These are phyloP conservation scores for Lepidium aucheri DNA, from an alignment of 345 rosid genomes.

Conservation along the genomic window DNA sequence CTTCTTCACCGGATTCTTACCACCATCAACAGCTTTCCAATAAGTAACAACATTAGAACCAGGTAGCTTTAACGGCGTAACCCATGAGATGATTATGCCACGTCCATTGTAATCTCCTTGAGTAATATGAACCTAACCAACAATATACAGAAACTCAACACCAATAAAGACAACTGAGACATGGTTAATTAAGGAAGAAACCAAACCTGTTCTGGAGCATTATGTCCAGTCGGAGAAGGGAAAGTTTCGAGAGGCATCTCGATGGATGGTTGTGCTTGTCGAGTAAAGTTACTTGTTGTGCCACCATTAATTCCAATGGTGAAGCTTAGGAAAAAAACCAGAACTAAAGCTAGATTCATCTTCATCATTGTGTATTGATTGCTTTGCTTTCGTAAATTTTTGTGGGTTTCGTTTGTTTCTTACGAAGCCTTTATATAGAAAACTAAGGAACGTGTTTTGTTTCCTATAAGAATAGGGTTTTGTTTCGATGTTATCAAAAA, in stretches of 20 bases:
- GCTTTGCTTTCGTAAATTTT: not conserved
- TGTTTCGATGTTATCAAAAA: too few species aligned
- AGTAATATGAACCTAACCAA: slow-evolving; percentile 35
- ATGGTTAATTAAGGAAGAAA: too few species aligned
- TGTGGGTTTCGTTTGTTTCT: not conserved
- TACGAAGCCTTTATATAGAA: too few species aligned
- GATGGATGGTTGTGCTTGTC: slow-evolving; percentile 8
- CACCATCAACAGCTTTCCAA: slow-evolving; percentile 17
- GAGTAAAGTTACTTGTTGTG: slow-evolving; percentile 6
- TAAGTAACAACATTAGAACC: slow-evolving; percentile 26
- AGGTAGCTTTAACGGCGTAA: slow-evolving; percentile 24
- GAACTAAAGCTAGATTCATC: not conserved
- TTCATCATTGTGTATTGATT: not conserved
- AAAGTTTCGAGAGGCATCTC: slow-evolving; percentile 25
- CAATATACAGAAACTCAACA: not conserved
- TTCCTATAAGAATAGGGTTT: too few species aligned
- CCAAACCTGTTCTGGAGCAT: slow-evolving; percentile 23
- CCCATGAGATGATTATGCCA: slow-evolving; percentile 41
- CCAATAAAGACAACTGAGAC: not conserved
- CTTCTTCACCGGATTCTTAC: slow-evolving; percentile 1
- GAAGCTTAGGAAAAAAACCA: not conserved
- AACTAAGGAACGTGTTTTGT: too few species aligned
- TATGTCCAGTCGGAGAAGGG: slow-evolving; percentile 6
- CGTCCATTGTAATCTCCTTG: slow-evolving; percentile 42
- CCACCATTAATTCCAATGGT: not conserved